These are phyloP conservation scores for Phialocephala sp. DNA, from an alignment of 2,329 filamentous ascomycete genomes.

Conservation along the genomic window DNA sequence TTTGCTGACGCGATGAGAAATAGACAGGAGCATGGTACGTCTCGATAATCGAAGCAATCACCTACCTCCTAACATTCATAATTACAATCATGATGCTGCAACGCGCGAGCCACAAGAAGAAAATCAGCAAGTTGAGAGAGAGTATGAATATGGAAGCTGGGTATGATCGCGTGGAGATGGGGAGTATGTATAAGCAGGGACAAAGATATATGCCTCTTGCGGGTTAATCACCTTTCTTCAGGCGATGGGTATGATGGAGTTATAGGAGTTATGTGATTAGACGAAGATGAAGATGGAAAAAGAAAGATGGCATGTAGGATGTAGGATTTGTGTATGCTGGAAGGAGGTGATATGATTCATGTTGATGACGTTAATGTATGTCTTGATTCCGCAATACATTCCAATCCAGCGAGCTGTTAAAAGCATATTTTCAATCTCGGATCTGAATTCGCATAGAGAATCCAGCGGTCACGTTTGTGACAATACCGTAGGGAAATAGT, in stretches of 20 bases:
- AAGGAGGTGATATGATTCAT: not conserved
- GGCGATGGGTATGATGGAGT: not conserved
- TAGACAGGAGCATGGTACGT: constrained; percentile 28
- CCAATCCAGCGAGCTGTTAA: no score
- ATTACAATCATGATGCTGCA: constrained; percentile 22
- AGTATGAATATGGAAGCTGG: constrained; percentile 25
- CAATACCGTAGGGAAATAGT: not conserved
- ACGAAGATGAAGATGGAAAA: not conserved
- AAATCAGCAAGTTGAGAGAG: constrained; percentile 26
- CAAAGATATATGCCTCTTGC: constrained; percentile 25
- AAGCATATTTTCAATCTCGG: no score
- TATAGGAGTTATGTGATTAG: not conserved
- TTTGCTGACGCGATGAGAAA: not conserved
- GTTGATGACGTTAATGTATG: not conserved
- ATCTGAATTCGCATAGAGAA: no score
- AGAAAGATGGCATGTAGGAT: not conserved
- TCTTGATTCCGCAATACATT: no score
- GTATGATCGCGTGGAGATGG: constrained; percentile 20
- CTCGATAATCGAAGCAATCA: constrained; percentile 29
- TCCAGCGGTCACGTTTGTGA: not conserved
- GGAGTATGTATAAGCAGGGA: constrained; percentile 12
- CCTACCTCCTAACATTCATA: constrained; percentile 31
- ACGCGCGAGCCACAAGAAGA: constrained; percentile 29
- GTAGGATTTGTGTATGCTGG: not conserved
- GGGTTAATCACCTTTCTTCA: not conserved